Evolutionary conservation across 352 stramenopile genomes (phyloP).

Genomic region (Pythium periplocum): DNA sequence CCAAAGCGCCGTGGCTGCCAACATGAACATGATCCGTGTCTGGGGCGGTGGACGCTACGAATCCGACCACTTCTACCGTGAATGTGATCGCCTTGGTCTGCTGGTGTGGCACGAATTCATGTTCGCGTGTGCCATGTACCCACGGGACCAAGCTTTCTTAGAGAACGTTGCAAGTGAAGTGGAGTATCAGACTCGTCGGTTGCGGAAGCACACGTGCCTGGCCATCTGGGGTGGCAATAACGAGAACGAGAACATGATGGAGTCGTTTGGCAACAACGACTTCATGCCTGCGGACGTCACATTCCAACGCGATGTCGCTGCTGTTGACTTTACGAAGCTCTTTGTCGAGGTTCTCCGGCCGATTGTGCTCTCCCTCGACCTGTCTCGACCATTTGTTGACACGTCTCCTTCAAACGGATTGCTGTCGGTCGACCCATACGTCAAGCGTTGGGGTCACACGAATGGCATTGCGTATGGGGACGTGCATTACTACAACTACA

Average conservation of each 20-base stretch:
- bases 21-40: constrained; percentile 88
- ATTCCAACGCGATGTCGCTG: constrained; percentile 77
- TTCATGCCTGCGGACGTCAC: constrained; percentile 40
- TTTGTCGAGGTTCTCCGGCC: constrained; percentile 75
- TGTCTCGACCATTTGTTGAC: constrained; percentile 70
- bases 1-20: constrained; percentile 42
- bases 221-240: constrained; percentile 90
- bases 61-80: constrained; percentile 71
- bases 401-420: constrained; percentile 84
- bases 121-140: constrained; percentile 87
- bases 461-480: constrained; percentile 65
- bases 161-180: constrained; percentile 53
- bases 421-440: constrained; percentile 65
- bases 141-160: constrained; percentile 60
- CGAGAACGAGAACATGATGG: constrained; percentile 88
- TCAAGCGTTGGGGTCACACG: constrained; percentile 74
- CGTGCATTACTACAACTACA: constrained; percentile 86
- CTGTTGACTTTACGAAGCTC: constrained; percentile 73
- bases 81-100: constrained; percentile 79
- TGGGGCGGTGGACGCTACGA: constrained; percentile 88
- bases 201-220: constrained; percentile 79
- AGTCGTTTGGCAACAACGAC: constrained; percentile 51
- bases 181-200: constrained; percentile 44
- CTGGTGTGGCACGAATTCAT: constrained; percentile 90
- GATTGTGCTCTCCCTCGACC: constrained; percentile 41